A percentile compares a stretch with the other conserved stretches of the same genome.
phyloP scores from a whole-genome alignment of 495 filamentous ascomycete species.

The Bacidia rubella region DNA sequence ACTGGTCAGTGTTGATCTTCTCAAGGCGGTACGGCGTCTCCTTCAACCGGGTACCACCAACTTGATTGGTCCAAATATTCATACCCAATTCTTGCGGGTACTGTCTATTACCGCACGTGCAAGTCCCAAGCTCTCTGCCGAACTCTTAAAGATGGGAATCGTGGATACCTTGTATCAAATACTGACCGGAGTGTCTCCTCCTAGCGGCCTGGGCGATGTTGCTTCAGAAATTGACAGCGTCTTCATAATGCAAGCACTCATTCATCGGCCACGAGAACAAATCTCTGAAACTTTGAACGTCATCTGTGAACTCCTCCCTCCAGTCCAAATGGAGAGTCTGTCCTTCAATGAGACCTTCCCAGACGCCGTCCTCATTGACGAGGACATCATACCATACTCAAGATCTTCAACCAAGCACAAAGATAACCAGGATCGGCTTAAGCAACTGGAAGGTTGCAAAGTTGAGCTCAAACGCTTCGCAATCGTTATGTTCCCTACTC shows the following conservation, averaged over 20 bases:
- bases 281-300: conserved; percentile 96
- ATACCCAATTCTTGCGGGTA: conserved; percentile 90
- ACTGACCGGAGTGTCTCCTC: conserved; percentile 87
- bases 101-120: conserved; percentile 77
- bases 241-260: conserved; percentile 95
- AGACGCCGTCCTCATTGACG: conserved; percentile 33
- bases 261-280: conserved; percentile 92
- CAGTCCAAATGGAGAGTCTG: conserved; percentile 37
- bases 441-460: conserved; percentile 67
- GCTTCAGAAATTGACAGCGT: conserved; percentile 91
- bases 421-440: conserved; percentile 63
- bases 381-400: conserved; percentile 25
- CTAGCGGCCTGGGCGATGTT: conserved; percentile 62
- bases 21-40: conserved; percentile 77
- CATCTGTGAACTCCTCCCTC: conserved; percentile 87
- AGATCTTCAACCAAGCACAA: conserved; percentile 35
- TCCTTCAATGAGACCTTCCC: conserved; percentile 39
- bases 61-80: conserved; percentile 85
- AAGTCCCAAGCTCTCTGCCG: conserved; percentile 74
- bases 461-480: conserved; percentile 82
- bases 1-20: conserved; percentile 72
- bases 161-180: conserved; percentile 98
- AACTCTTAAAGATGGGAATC: conserved; percentile 90
- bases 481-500: conserved; percentile 85
- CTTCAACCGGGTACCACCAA: conserved; percentile 92